Base-by-base conservation (phyloP, 768 basidiomycete species). In the Terana coerulea region DNA sequence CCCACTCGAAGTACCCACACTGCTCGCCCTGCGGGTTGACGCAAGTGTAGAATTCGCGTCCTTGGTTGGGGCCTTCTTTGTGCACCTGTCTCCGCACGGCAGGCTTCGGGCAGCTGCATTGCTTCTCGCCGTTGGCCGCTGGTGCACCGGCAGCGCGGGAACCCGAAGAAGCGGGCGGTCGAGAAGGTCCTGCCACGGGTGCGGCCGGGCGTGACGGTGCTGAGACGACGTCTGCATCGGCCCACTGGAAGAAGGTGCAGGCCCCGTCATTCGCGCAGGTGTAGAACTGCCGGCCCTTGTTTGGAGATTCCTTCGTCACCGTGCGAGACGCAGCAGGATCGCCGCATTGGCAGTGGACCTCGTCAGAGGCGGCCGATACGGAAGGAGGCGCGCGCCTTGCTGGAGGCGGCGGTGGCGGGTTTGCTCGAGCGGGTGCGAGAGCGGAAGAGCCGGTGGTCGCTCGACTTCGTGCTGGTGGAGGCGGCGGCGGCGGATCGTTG, bases 31-130 rank as follows among this genome's bases (percentile, higher is more conserved):
- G 71, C 17, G 52, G 49, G n/a, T 71, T 72, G 29, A 68, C 67
- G 64, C 95, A 98, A 47, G 64, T 80, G 84, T 87, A 93, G 67
- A 93, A 97, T 19, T 65, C 58, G 26, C 89, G 76, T 1, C 93
- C 93, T 63, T 88, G 78, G 63, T 93, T 95, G 0, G 67, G 58
- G 5, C 79, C 80, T 34, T 86, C 84, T 59, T 84, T 88, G n/a
- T 62, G 65, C 15, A 80, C 81, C 1, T 76, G 79, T 22, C 70
- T 66, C 26, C 70, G 73, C 12, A 74, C 71, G 1, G 85, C 80
- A 28, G 79, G 73, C 35, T 76, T 61, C 19, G 75, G 74, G 58
- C 91, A 91, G 21, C 70, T 65, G 62, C 91, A 91, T 15, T 46
- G 60, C 63, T 31, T 57, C 55, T 9, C 24, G n/a, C n/a, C n/a